Evolutionary conservation across 306 rosid genomes (phyloP), one percentile per base, ranked within the genome.

Genomic region (Cucumis sativus): DNA sequence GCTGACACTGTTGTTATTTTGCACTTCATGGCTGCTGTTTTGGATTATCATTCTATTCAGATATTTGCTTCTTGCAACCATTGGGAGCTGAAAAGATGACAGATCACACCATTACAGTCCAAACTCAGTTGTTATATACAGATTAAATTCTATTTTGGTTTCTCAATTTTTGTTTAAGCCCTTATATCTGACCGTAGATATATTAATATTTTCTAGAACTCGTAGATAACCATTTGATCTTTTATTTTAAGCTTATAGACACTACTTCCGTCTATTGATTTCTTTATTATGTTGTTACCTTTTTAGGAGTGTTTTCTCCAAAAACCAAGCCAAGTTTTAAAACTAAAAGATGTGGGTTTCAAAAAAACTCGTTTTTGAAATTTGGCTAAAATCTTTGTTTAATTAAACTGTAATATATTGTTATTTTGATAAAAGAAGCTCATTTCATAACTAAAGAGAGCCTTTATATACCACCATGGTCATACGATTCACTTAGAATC

Each of bases 1-100:
- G 33, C 14, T 84, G 79, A 23, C 80, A 52, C 62, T 64, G 0
- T 71, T 64, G 0, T 76, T 51, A 69, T 25, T 79, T 45, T 75
- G 71, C 77, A 58, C 77, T 56, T 21, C 86, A 67, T 80, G 80
- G 79, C 75, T 80, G 71, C 82, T 80, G 71, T 81, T 85, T 72
- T 88, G 78, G 39, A 88, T 89, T 62, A 90, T 84, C n/a, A 90
- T 82, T 84, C 91, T 87, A 33, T 86, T 93, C 85, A 91, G 78
- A 83, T 86, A 86, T 77, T 90, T 90, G 39, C 97, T 91, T 86
- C 85, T 90, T 85, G 90, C 88, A 69, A 80, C 94, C 91, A 93
- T 80, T 39, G 92, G 89, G 69, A 93, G 84, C 96, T 91, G 86
- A 6, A 80, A 84, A 57, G 13, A 16, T 76, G 39, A 57, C 40